Conservation (phyloP, 2,329 filamentous ascomycete species). For the Fusarium sp. region DNA sequence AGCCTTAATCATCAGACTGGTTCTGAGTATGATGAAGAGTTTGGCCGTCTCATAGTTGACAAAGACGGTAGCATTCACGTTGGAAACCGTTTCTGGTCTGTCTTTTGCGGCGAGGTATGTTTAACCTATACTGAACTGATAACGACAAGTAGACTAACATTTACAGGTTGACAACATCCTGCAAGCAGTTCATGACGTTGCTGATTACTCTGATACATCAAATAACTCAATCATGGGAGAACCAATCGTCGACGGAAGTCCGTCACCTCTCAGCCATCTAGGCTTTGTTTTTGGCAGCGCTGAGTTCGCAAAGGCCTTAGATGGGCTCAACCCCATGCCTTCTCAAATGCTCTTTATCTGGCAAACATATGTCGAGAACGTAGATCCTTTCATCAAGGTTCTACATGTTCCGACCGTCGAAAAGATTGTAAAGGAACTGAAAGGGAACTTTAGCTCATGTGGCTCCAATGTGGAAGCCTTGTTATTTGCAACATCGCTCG, state of each 20-base stretch:
- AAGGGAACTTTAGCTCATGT: conserved; percentile 43
- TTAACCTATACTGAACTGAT: rapidly evolving
- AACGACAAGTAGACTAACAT: not conserved
- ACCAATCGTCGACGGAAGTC: not conserved
- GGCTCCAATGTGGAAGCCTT: conserved; percentile 41
- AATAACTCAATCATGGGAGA: conserved; percentile 13
- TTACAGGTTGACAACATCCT: conserved; percentile 51
- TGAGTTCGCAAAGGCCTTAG: conserved; percentile 17
- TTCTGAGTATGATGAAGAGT: conserved; percentile 50
- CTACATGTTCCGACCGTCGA: conserved; percentile 45
- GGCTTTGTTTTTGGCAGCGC: conserved; percentile 43
- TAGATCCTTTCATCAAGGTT: conserved; percentile 53
- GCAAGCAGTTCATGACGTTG: conserved; percentile 50
- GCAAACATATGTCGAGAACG: conserved; percentile 50
- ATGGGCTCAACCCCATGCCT: conserved; percentile 45
- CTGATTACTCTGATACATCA: conserved; percentile 22
- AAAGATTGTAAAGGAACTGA: conserved; percentile 29
- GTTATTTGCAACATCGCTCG: conserved; percentile 49
- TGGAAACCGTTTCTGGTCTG: conserved; percentile 52
- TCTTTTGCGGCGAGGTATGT: conserved; percentile 52
- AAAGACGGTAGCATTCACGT: conserved; percentile 48
- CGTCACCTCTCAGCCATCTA: conserved; percentile 19
- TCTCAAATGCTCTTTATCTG: conserved; percentile 52
- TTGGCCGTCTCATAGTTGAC: conserved; percentile 49
- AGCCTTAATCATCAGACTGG: conserved; percentile 13